Conservation (phyloP, 1,284 basidiomycete genomes). For the Boletellus deceptivus region DNA sequence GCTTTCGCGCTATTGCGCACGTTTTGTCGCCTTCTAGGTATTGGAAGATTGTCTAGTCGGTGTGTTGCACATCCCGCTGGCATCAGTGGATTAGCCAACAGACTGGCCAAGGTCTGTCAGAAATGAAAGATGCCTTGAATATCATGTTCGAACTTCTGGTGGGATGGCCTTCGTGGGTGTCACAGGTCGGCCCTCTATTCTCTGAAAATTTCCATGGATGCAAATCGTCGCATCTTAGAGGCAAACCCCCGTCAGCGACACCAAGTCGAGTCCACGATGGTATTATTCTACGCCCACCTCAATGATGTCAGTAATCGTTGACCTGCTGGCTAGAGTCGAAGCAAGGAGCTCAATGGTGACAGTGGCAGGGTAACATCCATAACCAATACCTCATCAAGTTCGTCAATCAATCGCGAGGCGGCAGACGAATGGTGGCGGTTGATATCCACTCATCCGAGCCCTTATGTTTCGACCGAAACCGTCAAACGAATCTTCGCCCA, state of each 20-base stretch:
- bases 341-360: neutral
- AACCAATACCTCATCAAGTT: neutral
- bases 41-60: too few relatives aligned
- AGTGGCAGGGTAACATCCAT: neutral
- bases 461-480: neutral
- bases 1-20: too few relatives aligned
- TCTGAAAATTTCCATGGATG: too few relatives aligned
- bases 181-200: neutral
- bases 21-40: too few relatives aligned
- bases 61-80: too few relatives aligned
- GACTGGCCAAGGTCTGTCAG: too few relatives aligned
- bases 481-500: conserved; percentile 1
- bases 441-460: neutral
- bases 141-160: neutral
- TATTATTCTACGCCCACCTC: neutral
- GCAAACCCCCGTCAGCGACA: neutral
- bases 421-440: conserved; percentile 8
- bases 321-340: neutral
- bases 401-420: neutral
- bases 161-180: neutral
- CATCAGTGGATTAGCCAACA: too few relatives aligned
- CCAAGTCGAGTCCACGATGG: neutral
- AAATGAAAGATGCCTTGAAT: too few relatives aligned
- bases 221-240: too few relatives aligned
- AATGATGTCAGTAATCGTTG: neutral